A percentile compares a stretch with the other conserved stretches of the same genome.
These are phyloP conservation scores for Citrus inodora DNA, from an alignment of 345 rosid genomes.

Conservation along the genomic window DNA sequence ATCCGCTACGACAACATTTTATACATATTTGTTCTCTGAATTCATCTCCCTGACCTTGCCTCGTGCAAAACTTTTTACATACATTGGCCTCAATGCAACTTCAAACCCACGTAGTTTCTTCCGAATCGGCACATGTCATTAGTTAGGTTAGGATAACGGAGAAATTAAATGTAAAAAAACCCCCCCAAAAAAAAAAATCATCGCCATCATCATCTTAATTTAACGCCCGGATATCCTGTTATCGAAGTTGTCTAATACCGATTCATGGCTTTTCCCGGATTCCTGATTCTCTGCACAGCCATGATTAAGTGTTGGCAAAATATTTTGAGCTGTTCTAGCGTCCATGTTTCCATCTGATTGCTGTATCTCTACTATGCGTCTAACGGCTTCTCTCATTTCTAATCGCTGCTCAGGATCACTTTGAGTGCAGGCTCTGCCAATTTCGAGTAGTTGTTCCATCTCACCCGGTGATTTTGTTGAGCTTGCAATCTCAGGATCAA, in stretches of 20 bases:
- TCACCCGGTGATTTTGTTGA: conserved; percentile 21
- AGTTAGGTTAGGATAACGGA: not conserved
- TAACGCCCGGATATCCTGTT: not conserved
- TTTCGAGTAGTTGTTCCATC: conserved; percentile 48
- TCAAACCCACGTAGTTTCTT: not conserved
- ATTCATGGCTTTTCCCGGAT: not conserved
- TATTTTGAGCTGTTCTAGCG: conserved; percentile 21
- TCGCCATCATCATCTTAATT: not conserved
- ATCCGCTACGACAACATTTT: not conserved
- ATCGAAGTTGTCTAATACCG: not conserved
- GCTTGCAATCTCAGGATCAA: conserved; percentile 60
- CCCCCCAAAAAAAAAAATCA: not conserved
- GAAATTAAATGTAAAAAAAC: not conserved
- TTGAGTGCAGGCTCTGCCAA: conserved; percentile 55
- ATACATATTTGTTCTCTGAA: not conserved
- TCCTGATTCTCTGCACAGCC: conserved; percentile 13
- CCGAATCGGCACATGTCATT: not conserved
- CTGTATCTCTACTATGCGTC: conserved; percentile 41
- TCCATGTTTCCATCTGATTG: conserved; percentile 26
- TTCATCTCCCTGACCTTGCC: not conserved
- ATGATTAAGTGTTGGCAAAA: conserved; percentile 20
- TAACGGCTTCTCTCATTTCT: conserved; percentile 50
- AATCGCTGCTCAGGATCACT: conserved; percentile 42
- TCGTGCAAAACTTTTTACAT: not conserved
- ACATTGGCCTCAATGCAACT: not conserved